Evolutionary conservation across 2,329 filamentous ascomycete genomes (phyloP).

Genomic region (Trichoderma breve): DNA sequence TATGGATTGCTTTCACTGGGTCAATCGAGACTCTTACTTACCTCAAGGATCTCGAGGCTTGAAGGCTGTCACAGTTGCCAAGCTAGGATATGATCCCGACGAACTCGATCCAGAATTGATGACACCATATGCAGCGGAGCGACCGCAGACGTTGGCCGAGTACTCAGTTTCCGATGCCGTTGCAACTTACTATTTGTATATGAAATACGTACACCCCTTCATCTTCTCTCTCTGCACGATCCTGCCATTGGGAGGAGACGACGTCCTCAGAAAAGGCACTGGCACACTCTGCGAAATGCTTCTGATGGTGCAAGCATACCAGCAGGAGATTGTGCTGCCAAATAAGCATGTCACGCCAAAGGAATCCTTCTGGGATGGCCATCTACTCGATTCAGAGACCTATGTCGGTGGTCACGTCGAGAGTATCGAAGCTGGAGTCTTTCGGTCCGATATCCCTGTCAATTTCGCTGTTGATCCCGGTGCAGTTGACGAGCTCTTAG

Average conservation of each 20-base stretch:
- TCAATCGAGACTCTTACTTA: constrained; percentile 96
- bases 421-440: constrained; percentile 97
- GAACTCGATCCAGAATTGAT: constrained; percentile 97
- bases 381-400: constrained; percentile 92
- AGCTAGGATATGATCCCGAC: constrained; percentile 96
- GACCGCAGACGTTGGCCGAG: constrained; percentile 90
- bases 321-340: constrained; percentile 85
- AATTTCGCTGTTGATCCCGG: constrained; percentile 87
- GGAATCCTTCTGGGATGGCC: constrained; percentile 95
- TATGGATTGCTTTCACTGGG: constrained; percentile 99
- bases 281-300: constrained; percentile 99
- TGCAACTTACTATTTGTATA: constrained; percentile 97
- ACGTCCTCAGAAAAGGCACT: constrained; percentile 90
- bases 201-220: constrained; percentile 99
- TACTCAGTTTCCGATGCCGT: constrained; percentile 99
- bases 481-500: constrained; percentile 84
- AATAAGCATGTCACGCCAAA: constrained; percentile 93
- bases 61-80: constrained; percentile 96
- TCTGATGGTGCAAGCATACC: constrained; percentile 96
- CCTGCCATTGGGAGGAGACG: constrained; percentile 86
- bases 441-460: constrained; percentile 90
- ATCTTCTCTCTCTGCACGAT: constrained; percentile 99
- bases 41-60: constrained; percentile 95
- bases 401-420: constrained; percentile 99
- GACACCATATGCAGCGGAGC: constrained; percentile 86